Evolutionary conservation across 2,329 filamentous ascomycete genomes (phyloP), one percentile per base, ranked within the genome.

Genomic region (Calonectria ilicicola): DNA sequence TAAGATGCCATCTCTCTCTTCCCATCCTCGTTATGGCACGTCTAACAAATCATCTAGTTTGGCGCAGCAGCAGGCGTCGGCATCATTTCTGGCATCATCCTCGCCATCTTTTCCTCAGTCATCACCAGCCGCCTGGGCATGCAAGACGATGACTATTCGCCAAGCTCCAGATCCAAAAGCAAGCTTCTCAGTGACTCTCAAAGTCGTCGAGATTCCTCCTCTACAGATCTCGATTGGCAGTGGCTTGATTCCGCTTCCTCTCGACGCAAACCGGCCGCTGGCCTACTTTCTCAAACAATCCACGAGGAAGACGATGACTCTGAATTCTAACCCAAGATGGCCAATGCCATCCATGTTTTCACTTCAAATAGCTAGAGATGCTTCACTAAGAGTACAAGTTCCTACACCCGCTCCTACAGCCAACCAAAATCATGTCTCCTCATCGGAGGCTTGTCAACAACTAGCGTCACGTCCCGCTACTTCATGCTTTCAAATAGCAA

Each of bases 241-340:
- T 84, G 81, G 81, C 72, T 83, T 6, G 84, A 85, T 58, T 79
- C 82, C 40, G 77, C 82, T 15, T 80, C 81, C n/a, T 80, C 82
- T 29, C 81, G 85, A 12, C 82, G 86, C 67, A 83, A 85, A 65
- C 83, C 85, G 60, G 84, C 84, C 5, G 84, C 86, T 64, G 89
- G 89, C 1, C 80, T 94, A 21, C 83, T 93, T 51, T 87, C 89
- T 32, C 91, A 93, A 80, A 93, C 91, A 0, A 95, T 95, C 74
- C 88, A 93, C 70, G 93, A 95, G 81, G 93, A 95, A 80, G 92
- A 93, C 65, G 92, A 93, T 80, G 87, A 87, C 77, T 91, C 88
- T 26, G 88, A 88, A 47, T 80, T 65, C 53, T 74, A 49, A 56
- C 29, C 29, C 27, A 63, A 35, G 15, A 17, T 58, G 42, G 42